Base-by-base conservation (phyloP, 2,329 filamentous ascomycete species). In the Graphilbum ipis-grandicollis region DNA sequence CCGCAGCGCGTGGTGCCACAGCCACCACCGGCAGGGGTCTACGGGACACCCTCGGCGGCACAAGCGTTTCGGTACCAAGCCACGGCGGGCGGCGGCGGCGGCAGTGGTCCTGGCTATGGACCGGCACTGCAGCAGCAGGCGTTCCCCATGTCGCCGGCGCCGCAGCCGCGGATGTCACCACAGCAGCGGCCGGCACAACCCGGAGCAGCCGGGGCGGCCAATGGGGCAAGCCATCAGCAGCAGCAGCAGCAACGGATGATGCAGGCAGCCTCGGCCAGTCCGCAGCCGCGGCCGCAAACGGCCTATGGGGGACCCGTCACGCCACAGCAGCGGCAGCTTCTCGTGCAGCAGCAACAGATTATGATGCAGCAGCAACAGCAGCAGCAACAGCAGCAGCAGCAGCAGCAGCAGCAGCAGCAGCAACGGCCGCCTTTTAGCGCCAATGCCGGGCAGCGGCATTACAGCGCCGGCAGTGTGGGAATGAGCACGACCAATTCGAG, bases 211-310 rank as follows among this genome's bases (percentile, higher is more conserved):
- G 54, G 60, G 1, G 60, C 62, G 28, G 47, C 59, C 0, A 69
- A 69, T 34, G 66, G 65, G 3, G 51, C 50, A 13, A 53, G 50
- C 9, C 49, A 48, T 17, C 50, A 60, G 43, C 56, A 56, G 6
- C 52, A 55, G 19, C 52, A 62, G 26, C 62, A 55, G 25, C 52
- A 61, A 22, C 59, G 56, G 19, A 59, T 63, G 48, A 40, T 38
- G 19, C 18, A 7, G 15, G n/a, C 15, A 17, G 5, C 15, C n/a
- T 52, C 63, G 9, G 43, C 45, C 14, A 31, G 33, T 9, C 31
- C 31, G 10, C 31, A 39, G 7, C 31, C 35, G 33, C 37, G 21
- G 18, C 33, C 28, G 9, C 33, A 31, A 21, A 18, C 31, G 33
- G 19, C 33, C 6, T 39, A 35, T 12, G 15, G 15, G n/a, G n/a